Evolutionary conservation across 2,329 filamentous ascomycete species (phyloP), one percentile per base, ranked within the genome.

Genomic region (Arthrinium puccinioides): DNA sequence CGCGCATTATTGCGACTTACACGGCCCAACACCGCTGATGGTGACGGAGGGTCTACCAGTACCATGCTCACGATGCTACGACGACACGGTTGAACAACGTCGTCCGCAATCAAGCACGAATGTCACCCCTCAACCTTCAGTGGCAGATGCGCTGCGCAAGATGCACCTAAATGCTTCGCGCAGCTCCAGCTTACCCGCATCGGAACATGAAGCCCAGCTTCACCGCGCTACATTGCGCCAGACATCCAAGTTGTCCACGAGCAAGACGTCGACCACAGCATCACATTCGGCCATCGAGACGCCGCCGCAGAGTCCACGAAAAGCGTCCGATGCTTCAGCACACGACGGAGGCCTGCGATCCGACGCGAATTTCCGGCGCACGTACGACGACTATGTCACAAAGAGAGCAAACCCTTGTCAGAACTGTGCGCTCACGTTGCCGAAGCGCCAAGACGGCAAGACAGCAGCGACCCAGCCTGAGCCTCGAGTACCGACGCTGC

Each of bases 1-100:
- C 50, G 79, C 79, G 51, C 79, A 83, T 57, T 83, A 82, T 55
- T 84, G 79, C 67, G 79, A 84, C 57, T 68, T 76, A 44, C 79
- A 84, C 61, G 79, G 79, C 44, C 79, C 79, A 33, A 83, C 79
- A 32, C 79, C 79, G 34, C 59, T 84, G 41, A 81, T 84, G 74
- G 79, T 82, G 51, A 84, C 79, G 24, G 78, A 84, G 55, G 78
- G 77, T 33, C 60, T 81, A 11, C 74, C 76, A 3, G 72, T 76
- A 10, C 67, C 73, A 32, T 84, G 79, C 52, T 64, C 65, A 40
- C 64, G 69, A 48, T 84, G 79, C 53, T 74, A 68, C 51, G 73
- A 80, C 43, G 63, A 66, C 16, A 45, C 44, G 11, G 45, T 52
- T 29, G 57, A 61, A 19, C 46, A 50, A 41, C 54, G 55, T 26